These are phyloP conservation scores for Malbranchea zuffiana DNA, from an alignment of 2,329 filamentous ascomycete species.

Conservation along the genomic window DNA sequence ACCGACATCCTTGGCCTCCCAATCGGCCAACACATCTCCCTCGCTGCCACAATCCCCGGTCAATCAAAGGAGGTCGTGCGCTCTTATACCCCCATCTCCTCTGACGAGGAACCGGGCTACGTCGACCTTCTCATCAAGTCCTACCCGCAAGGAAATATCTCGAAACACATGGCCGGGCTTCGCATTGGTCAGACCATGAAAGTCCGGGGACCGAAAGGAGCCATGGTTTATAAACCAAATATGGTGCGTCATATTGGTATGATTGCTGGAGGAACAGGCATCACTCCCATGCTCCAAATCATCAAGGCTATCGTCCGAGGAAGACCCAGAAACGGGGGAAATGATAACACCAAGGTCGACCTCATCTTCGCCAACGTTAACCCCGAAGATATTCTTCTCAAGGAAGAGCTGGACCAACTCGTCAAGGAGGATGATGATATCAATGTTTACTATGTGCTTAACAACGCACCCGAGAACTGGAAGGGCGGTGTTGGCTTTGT, in stretches of 20 bases:
- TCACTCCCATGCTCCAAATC: slow-evolving; percentile 97
- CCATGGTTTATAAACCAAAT: slow-evolving; percentile 94
- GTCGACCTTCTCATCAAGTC: slow-evolving; percentile 97
- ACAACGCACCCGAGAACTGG: slow-evolving; percentile 90
- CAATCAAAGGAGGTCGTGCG: slow-evolving; percentile 72
- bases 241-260: slow-evolving; percentile 95
- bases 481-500: slow-evolving; percentile 88
- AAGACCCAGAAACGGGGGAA: slow-evolving; percentile 51
- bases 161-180: slow-evolving; percentile 76
- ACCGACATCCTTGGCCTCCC: slow-evolving; percentile 83
- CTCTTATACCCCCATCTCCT: slow-evolving; percentile 85
- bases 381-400: slow-evolving; percentile 79
- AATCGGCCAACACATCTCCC: slow-evolving; percentile 97
- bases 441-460: slow-evolving; percentile 86
- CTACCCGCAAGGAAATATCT: slow-evolving; percentile 96
- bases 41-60: slow-evolving; percentile 71
- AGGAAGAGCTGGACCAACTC: slow-evolving; percentile 78
- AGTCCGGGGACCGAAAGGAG: slow-evolving; percentile 88
- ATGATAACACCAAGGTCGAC: slow-evolving; percentile 80
- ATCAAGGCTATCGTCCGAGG: slow-evolving; percentile 81
- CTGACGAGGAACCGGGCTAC: slow-evolving; percentile 78
- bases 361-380: slow-evolving; percentile 97
- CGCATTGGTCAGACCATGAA: slow-evolving; percentile 78
- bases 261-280: slow-evolving; percentile 94
- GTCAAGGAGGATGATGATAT: slow-evolving; percentile 67